Conservation (phyloP, 768 basidiomycete genomes). For the Leccinum broughii region DNA sequence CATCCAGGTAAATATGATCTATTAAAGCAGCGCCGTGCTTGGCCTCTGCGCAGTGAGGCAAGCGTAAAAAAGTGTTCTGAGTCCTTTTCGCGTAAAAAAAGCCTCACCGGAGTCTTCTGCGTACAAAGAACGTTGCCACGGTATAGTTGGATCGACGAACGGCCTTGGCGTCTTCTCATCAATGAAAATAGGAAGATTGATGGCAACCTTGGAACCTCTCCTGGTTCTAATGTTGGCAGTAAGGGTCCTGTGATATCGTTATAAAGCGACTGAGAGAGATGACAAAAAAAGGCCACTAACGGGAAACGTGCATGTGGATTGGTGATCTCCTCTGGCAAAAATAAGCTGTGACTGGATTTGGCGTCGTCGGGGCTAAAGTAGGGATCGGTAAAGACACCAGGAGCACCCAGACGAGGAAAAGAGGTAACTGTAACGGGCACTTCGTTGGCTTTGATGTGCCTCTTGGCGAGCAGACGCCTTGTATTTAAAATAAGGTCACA, state of each 20-base stretch:
- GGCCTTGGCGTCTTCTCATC: slow-evolving; percentile 86
- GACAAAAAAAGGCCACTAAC: slow-evolving; percentile 52
- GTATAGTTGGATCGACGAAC: slow-evolving; percentile 91
- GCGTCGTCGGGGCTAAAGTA: slow-evolving; percentile 73
- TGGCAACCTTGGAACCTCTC: slow-evolving; percentile 91
- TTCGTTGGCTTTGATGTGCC: slow-evolving; percentile 82
- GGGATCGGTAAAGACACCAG: slow-evolving; percentile 91
- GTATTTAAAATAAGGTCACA: slow-evolving; percentile 8
- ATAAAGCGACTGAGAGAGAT: slow-evolving; percentile 7
- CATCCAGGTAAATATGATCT: slow-evolving; percentile 97
- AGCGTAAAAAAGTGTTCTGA: slow-evolving; percentile 11
- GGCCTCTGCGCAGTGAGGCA: slow-evolving; percentile 56
- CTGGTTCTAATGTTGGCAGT: slow-evolving; percentile 93
- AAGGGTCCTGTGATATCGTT: slow-evolving; percentile 65
- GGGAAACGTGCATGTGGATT: slow-evolving; percentile 98
- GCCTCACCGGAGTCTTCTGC: slow-evolving; percentile 78
- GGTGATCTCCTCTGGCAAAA: slow-evolving; percentile 93
- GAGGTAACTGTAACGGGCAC: slow-evolving; percentile 91
- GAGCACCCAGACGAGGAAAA: slow-evolving; percentile 90
- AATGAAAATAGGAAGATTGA: slow-evolving; percentile 91
- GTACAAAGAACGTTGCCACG: slow-evolving; percentile 81
- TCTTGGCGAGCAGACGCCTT: slow-evolving; percentile 82
- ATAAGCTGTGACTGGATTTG: slow-evolving; percentile 87
- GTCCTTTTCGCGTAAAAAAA: slow-evolving; percentile 5
- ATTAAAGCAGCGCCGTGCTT: slow-evolving; percentile 83